Percentiles rank a stretch among this genome's conserved stretches.
These are phyloP conservation scores for Carallia pectinifolia DNA, from an alignment of 345 rosid species.

Conservation along the genomic window DNA sequence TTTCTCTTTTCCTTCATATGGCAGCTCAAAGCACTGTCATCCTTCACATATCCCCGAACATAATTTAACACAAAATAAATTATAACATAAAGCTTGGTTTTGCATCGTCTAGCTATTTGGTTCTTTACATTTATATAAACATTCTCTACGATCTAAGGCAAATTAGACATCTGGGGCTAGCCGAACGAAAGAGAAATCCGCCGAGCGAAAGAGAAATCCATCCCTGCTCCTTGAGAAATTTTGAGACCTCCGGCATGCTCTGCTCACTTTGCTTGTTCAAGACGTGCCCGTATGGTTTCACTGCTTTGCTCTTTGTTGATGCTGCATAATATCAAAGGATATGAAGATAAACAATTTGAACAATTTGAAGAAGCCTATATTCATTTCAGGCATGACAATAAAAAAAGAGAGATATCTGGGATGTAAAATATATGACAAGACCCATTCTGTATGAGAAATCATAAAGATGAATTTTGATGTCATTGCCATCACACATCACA, in stretches of 20 bases:
- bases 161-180: constrained; percentile 20
- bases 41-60: too few species aligned
- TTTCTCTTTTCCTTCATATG: background rate
- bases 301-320: constrained; percentile 57
- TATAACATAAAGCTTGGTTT: background rate
- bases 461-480: background rate
- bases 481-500: background rate
- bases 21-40: too few species aligned
- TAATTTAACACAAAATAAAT: background rate
- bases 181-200: background rate
- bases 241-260: constrained; percentile 9
- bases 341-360: background rate
- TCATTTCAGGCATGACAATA: background rate
- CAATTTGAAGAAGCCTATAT: background rate
- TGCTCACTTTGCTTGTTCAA: constrained; percentile 55
- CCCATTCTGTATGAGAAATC: background rate
- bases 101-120: background rate
- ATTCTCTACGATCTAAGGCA: background rate
- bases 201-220: background rate
- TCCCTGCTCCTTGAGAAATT: constrained; percentile 2
- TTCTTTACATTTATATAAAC: background rate
- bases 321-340: constrained; percentile 37
- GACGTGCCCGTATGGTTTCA: constrained; percentile 39
- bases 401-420: background rate
- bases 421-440: background rate